Evolutionary conservation across 352 stramenopile genomes (phyloP).

Genomic region (Pythium scleroteichum): DNA sequence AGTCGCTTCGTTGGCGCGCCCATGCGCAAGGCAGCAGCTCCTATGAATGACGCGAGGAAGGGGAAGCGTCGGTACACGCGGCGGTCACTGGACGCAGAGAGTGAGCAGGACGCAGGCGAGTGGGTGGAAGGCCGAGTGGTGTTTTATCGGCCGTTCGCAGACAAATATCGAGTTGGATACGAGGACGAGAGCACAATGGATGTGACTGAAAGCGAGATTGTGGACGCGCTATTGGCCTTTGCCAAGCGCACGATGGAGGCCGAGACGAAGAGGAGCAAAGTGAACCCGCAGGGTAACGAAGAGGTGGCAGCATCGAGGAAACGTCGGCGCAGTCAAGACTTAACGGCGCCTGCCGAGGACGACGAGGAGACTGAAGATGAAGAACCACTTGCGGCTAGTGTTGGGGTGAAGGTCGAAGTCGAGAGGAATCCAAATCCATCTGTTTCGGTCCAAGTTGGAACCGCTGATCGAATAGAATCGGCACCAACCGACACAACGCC

Average conservation of each 20-base stretch:
- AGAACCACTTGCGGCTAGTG: neutral
- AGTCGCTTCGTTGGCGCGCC: slow-evolving; percentile 58
- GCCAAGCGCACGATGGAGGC: slow-evolving; percentile 5
- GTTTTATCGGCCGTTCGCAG: slow-evolving; percentile 64
- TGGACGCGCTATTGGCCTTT: slow-evolving; percentile 63
- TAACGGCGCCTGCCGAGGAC: slow-evolving; percentile 1
- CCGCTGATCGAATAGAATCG: neutral
- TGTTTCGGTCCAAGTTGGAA: no score
- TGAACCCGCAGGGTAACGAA: neutral
- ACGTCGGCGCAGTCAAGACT: slow-evolving; percentile 16
- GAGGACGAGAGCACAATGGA: slow-evolving; percentile 47
- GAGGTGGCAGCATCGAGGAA: slow-evolving; percentile 7
- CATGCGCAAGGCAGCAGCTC: slow-evolving; percentile 19
- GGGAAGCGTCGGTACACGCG: slow-evolving; percentile 11
- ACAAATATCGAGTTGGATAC: slow-evolving; percentile 55
- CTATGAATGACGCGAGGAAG: slow-evolving; percentile 10
- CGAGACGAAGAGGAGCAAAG: neutral
- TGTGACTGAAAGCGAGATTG: slow-evolving; percentile 54
- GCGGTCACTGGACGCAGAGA: neutral
- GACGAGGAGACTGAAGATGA: slow-evolving; percentile 33
- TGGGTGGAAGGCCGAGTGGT: slow-evolving; percentile 37
- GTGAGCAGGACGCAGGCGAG: neutral
- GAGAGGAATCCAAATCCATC: no score
- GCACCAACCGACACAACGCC: neutral
- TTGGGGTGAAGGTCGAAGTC: slow-evolving; percentile 5